Evolutionary conservation across 148 eudicot genomes (phyloP).

Genomic region (Fagopyrum esculentum): DNA sequence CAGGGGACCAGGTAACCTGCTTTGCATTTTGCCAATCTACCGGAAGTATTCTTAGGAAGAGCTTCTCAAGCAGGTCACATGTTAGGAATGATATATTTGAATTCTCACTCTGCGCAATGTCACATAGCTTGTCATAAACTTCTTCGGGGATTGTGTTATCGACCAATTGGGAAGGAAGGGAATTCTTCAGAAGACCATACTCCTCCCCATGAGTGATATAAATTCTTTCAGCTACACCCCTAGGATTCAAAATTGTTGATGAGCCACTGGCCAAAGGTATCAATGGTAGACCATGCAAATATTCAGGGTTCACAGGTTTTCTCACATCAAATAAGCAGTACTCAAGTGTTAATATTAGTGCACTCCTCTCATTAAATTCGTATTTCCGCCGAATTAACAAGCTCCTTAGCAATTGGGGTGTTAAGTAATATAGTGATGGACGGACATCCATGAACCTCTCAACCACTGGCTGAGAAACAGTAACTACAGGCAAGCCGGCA

Average conservation of each 20-base stretch:
- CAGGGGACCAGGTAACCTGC: constrained; percentile 78
- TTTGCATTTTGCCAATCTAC: constrained; percentile 83
- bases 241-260: constrained; percentile 62
- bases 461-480: constrained; percentile 53
- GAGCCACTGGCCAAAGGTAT: constrained; percentile 84
- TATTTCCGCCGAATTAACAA: constrained; percentile 70
- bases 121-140: constrained; percentile 67
- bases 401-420: constrained; percentile 81
- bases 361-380: constrained; percentile 61
- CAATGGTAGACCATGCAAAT: constrained; percentile 73
- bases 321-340: constrained; percentile 77
- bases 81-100: constrained; percentile 73
- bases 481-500: constrained; percentile 70
- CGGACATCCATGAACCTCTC: constrained; percentile 77
- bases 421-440: constrained; percentile 73
- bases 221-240: constrained; percentile 65
- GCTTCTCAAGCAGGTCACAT: constrained; percentile 74
- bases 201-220: constrained; percentile 66
- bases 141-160: constrained; percentile 57
- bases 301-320: constrained; percentile 46
- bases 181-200: constrained; percentile 75
- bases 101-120: constrained; percentile 61
- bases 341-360: constrained; percentile 71
- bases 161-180: constrained; percentile 69
- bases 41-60: constrained; percentile 68